Percentiles rank a stretch among this genome's conserved stretches.
These are phyloP conservation scores for Boeremia lycopersici DNA, from an alignment of 2,329 filamentous ascomycete species.

Conservation along the genomic window DNA sequence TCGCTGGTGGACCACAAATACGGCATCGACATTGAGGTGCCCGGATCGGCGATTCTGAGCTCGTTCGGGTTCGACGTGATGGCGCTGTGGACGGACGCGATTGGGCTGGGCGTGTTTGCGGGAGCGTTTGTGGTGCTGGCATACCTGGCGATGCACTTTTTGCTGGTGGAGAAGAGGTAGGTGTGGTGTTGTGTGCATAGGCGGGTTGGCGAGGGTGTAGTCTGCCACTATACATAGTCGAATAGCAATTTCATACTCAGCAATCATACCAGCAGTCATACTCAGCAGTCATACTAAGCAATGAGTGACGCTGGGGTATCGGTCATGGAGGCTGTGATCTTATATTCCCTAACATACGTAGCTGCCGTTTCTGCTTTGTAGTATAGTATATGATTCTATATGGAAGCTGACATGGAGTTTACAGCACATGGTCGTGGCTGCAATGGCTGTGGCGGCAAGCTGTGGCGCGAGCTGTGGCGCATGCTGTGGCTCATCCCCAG, in stretches of 20 bases:
- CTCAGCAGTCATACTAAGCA: not conserved
- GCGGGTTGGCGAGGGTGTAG: too few relatives aligned
- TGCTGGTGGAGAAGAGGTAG: conserved; percentile 87
- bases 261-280: not conserved
- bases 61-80: conserved; percentile 92
- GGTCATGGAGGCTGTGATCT: too few relatives aligned
- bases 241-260: not conserved
- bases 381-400: too few relatives aligned
- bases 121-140: conserved; percentile 84
- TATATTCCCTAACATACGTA: too few relatives aligned
- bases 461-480: too few relatives aligned
- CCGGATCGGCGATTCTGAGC: conserved; percentile 90
- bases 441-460: too few relatives aligned
- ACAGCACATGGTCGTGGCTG: too few relatives aligned
- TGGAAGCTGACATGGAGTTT: too few relatives aligned
- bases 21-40: conserved; percentile 93
- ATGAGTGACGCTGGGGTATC: too few relatives aligned
- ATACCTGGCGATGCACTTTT: conserved; percentile 89
- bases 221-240: not conserved
- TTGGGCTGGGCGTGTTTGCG: conserved; percentile 81
- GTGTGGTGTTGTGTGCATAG: not conserved
- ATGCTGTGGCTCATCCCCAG: too few relatives aligned
- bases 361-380: too few relatives aligned
- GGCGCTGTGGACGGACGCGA: conserved; percentile 83
- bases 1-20: conserved; percentile 94